Evolutionary conservation across 495 filamentous ascomycete genomes (phyloP).

Genomic region (Friedmanniomyces simplex): DNA sequence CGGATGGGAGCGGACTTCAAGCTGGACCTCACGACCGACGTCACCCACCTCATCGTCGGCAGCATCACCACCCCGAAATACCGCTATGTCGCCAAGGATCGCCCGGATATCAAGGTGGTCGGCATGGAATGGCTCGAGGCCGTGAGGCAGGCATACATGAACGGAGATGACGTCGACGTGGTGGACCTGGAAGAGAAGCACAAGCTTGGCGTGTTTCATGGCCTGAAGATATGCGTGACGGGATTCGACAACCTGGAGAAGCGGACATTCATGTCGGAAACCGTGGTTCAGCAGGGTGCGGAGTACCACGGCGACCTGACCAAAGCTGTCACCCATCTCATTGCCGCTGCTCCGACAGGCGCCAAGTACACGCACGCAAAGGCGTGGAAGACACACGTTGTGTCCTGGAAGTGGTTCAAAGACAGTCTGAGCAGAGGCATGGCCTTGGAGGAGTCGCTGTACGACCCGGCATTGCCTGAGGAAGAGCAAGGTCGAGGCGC

Average conservation of each 20-base stretch:
- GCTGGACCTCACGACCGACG: constrained; percentile 87
- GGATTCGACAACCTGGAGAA: constrained; percentile 71
- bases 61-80: constrained; percentile 84
- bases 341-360: constrained; percentile 67
- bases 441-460: constrained; percentile 74
- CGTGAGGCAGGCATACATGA: constrained; percentile 69
- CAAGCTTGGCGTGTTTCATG: constrained; percentile 48
- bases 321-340: constrained; percentile 71
- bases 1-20: constrained; percentile 82
- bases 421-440: constrained; percentile 86
- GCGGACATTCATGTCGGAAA: constrained; percentile 56
- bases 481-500: constrained; percentile 69
- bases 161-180: constrained; percentile 70
- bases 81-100: constrained; percentile 81
- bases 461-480: constrained; percentile 57
- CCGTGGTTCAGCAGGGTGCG: constrained; percentile 58
- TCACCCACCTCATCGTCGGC: constrained; percentile 89
- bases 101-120: constrained; percentile 74
- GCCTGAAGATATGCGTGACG: constrained; percentile 72
- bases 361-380: constrained; percentile 81
- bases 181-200: constrained; percentile 51
- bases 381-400: constrained; percentile 65
- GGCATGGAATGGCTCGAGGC: constrained; percentile 73
- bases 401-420: constrained; percentile 73
- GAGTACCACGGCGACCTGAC: constrained; percentile 79